Base-by-base conservation (phyloP, 1,284 basidiomycete genomes). In the Porogramme epimiltina region DNA sequence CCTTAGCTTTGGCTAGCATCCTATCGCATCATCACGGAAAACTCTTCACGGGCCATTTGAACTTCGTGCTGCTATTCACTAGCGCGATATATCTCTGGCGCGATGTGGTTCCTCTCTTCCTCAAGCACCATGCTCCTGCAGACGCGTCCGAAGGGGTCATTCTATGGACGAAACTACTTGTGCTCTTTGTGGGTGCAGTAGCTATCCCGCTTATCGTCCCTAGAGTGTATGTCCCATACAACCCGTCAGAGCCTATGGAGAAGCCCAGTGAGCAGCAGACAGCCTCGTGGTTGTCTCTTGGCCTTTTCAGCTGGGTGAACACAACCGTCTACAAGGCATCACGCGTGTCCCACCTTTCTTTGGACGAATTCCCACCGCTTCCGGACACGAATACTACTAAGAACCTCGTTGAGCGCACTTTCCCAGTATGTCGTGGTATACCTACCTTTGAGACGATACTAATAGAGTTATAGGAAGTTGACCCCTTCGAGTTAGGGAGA, bases 241-340 rank as follows among this genome's bases (percentile, higher is more conserved):
- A 37, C 34, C 34, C 34, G 5, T 37, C 13, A 6, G 34, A 16
- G 10, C 34, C 13, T 10, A 37, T 16, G 34, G 13, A 13, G 34
- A n/a, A 37, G 5, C 16, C 34, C 5, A 37, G n/a, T 18, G 9
- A 9, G 13, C 6, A 10, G n/a, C 34, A 37, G n/a, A 13, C 13
- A 13, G n/a, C 13, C n/a, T 16, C 13, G 13, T 16, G 8, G 8
- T 16, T 37, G 5, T 13, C 34, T n/a, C n/a, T 16, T 16, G 10
- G 34, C n/a, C n/a, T 37, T 6, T 37, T 37, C 34, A 18, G 74
- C 33, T 89, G 81, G 71, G 69, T 88, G 13, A 62, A 68, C 47
- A 53, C 58, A 10, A 34, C 63, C 40, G 57, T 71, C 40, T 57
- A 51, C 41, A 49, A 44, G 20, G 65, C 63, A 3, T 51, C 54